Percentiles rank a stretch among this genome's conserved stretches.
Conservation (phyloP, 257 asterid species). For the Thymus quinquecostatus region DNA sequence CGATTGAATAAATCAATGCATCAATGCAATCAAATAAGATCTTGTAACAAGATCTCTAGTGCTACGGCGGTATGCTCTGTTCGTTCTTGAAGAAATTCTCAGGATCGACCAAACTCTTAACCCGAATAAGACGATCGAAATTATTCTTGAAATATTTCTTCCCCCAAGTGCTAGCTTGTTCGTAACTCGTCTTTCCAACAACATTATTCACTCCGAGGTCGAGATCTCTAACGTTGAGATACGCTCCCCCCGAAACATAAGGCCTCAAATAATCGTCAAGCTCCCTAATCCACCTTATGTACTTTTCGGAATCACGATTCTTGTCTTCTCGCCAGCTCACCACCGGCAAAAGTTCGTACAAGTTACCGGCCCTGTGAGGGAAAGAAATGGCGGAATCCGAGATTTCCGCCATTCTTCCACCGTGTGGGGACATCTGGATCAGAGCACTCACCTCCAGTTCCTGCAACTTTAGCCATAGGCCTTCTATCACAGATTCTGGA, state of each 20-base stretch:
- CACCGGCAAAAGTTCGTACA: neutral
- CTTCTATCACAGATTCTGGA: neutral
- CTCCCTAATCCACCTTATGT: slow-evolving; percentile 1
- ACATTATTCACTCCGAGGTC: slow-evolving; percentile 21
- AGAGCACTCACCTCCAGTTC: neutral
- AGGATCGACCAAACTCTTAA: slow-evolving; percentile 14
- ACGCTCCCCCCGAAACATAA: slow-evolving; percentile 13
- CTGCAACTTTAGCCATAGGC: neutral
- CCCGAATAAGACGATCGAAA: slow-evolving; percentile 11
- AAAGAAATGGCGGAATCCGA: slow-evolving; percentile 2
- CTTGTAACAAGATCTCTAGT: too few species aligned
- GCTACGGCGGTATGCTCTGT: slow-evolving; percentile 12
- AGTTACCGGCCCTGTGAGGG: slow-evolving; percentile 20
- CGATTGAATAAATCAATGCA: too few species aligned
- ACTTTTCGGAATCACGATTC: neutral
- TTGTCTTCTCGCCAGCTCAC: neutral
- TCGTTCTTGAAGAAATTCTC: slow-evolving; percentile 12
- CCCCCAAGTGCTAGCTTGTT: slow-evolving; percentile 24
- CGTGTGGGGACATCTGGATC: neutral
- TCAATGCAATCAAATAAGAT: too few species aligned
- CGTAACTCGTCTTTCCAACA: slow-evolving; percentile 7
- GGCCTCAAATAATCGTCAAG: slow-evolving; percentile 11
- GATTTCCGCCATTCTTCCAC: slow-evolving; percentile 27
- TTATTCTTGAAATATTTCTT: slow-evolving; percentile 15
- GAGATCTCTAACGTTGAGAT: slow-evolving; percentile 22